phyloP scores from a whole-genome alignment of 2,329 filamentous ascomycete genomes.

The Fusarium pseudocircinatum region DNA sequence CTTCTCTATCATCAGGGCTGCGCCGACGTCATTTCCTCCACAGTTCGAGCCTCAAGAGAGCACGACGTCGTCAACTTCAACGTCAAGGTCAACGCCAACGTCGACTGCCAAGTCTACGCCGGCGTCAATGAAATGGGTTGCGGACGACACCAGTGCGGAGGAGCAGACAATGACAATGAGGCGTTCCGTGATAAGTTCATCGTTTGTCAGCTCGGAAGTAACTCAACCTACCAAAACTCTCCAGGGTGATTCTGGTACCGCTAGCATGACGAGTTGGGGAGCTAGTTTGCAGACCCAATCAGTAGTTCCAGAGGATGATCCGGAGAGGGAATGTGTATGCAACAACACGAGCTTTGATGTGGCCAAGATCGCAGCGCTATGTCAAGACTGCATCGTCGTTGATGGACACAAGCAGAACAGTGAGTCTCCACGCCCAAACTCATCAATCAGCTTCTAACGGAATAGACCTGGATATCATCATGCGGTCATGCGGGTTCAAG shows the following conservation, averaged over 20 bases:
- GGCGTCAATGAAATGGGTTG: neutral
- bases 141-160: conserved; percentile 8
- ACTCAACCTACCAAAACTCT: conserved; percentile 3
- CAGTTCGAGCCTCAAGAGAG: conserved; percentile 17
- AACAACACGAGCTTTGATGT: conserved; percentile 54
- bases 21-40: conserved; percentile 46
- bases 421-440: conserved; percentile 28
- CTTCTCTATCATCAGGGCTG: conserved; percentile 45
- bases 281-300: conserved; percentile 26
- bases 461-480: conserved; percentile 50
- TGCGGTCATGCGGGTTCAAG: conserved; percentile 49
- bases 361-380: conserved; percentile 49
- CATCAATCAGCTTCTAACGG: neutral
- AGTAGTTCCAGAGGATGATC: conserved; percentile 31
- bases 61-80: conserved; percentile 13
- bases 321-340: conserved; percentile 52
- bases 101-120: neutral
- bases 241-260: neutral
- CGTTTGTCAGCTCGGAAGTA: conserved; percentile 4
- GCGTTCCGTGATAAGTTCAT: conserved; percentile 8
- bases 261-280: conserved; percentile 9
- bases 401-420: conserved; percentile 46
- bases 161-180: neutral
- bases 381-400: conserved; percentile 51
- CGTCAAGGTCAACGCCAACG: conserved; percentile 3